Percentiles rank a stretch among this genome's conserved stretches.
These are phyloP conservation scores for Pseudonitzschia pungens DNA, from an alignment of 108 stramenopile genomes.

Conservation along the genomic window DNA sequence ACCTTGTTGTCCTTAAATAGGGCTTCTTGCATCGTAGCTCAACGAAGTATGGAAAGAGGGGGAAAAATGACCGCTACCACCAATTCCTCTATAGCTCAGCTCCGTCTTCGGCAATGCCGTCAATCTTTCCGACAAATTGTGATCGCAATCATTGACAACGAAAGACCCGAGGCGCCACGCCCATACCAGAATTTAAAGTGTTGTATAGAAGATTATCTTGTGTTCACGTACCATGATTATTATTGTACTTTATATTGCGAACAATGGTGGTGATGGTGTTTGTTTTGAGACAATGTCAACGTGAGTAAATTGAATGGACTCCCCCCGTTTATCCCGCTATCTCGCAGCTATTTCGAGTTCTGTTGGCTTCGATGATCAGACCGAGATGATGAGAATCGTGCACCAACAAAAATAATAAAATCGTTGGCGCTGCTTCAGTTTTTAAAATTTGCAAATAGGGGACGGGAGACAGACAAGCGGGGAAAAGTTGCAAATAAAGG, in stretches of 20 bases:
- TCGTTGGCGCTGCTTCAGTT: conserved; percentile 3
- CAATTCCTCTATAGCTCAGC: no score
- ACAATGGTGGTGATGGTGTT: neutral
- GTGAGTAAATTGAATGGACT: no score
- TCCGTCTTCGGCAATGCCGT: no score
- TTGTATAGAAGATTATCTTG: neutral
- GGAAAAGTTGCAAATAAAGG: neutral
- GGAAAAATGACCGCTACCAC: no score
- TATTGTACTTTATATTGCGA: neutral
- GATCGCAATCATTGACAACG: no score
- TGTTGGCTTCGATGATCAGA: neutral
- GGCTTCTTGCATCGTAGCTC: no score
- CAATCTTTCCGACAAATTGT: no score
- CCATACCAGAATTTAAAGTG: no score
- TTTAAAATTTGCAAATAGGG: neutral
- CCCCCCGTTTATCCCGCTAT: neutral
- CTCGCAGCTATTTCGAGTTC: neutral
- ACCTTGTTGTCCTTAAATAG: no score
- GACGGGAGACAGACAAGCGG: neutral
- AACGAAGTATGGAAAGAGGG: no score
- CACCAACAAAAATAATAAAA: neutral
- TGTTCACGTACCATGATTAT: neutral
- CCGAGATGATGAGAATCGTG: neutral
- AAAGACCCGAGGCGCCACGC: no score
- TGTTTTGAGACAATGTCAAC: neutral